Evolutionary conservation across 345 rosid species (phyloP), one percentile per base, ranked within the genome.

Genomic region (Conringia planisiliqua): DNA sequence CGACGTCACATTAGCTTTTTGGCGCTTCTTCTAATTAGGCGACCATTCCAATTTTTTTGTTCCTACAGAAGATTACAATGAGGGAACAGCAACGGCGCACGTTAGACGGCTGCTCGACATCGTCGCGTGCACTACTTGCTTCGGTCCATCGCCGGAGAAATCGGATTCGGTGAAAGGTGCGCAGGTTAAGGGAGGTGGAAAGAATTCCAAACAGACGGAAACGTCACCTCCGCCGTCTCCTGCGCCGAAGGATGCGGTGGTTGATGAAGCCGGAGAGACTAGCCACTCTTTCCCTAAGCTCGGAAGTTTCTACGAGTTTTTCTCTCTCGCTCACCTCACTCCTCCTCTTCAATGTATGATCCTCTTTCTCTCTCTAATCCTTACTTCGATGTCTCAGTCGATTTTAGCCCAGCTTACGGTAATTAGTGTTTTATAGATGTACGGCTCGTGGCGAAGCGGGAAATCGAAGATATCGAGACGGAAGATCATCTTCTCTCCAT

Each of bases 401-500:
- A 72, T 72, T 64, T 26, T 54, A 64, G 22, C 65, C 58, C 58
- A 54, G 46, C 78, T 74, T 66, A 74, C 72, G 3, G 61, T 62
- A 46, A 16, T 71, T 62, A 27, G 69, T 70, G 58, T 61, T 74
- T 36, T 77, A 38, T 60, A 95, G 99, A 82, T 82, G 80, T 90
- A 39, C 87, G 85, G 79, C 84, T 73, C 66, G 90, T 68, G 35
- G 72, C 68, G 56, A 90, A 85, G 66, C 79, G 96, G 81, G 74
- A 79, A 3, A 78, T 59, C 22, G 87, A 89, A 62, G 97, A 84
- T 74, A 80, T 92, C 75, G 66, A 81, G 3, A 68, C 65, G 65
- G 96, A 86, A 9, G 94, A 89, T 80, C 99, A 92, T 83, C 83
- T 95, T 30, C 87, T 95, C 73, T 95, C 97, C 30, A 83, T 95